Evolutionary conservation across 805 yeast genomes (phyloP).

Genomic region (Yarrowia sp.): DNA sequence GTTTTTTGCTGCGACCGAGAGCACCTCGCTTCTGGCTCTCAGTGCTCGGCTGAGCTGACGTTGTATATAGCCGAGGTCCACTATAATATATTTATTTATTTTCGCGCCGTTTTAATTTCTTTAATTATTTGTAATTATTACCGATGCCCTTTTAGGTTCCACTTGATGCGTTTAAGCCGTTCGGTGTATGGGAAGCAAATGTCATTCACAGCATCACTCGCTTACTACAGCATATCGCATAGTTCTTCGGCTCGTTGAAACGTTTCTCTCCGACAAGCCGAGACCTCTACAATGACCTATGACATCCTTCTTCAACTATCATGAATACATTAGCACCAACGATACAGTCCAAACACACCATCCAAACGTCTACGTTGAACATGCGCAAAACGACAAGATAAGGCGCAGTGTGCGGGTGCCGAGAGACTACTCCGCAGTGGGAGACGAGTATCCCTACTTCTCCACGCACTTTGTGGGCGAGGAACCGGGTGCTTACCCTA

Average conservation of each 20-base stretch:
- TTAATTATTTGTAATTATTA: not conserved
- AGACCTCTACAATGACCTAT: not conserved
- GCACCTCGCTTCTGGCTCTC: conserved; percentile 44
- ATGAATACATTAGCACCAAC: conserved; percentile 10
- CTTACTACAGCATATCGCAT: not conserved
- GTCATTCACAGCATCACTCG: not conserved
- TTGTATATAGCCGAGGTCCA: not conserved
- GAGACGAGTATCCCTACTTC: conserved; percentile 21
- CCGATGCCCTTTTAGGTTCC: not conserved
- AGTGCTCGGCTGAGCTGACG: conserved; percentile 41
- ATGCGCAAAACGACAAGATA: not conserved
- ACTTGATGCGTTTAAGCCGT: not conserved
- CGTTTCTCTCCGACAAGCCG: not conserved
- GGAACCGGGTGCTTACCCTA: conserved; percentile 19
- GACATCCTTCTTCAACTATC: conserved; percentile 26
- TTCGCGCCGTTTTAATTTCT: too few species aligned
- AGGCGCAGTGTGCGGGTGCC: conserved; percentile 9
- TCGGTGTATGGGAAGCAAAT: not conserved
- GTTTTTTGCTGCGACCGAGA: conserved; percentile 47
- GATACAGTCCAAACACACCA: conserved; percentile 10
- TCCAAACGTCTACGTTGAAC: conserved; percentile 9
- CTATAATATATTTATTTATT: conserved; percentile 10
- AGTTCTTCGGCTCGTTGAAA: too few species aligned
- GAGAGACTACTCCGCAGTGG: conserved; percentile 11
- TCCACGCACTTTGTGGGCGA: conserved; percentile 11